Evolutionary conservation across 805 yeast species (phyloP), one percentile per base, ranked within the genome.

Genomic region (Wickerhamomyces bovis): DNA sequence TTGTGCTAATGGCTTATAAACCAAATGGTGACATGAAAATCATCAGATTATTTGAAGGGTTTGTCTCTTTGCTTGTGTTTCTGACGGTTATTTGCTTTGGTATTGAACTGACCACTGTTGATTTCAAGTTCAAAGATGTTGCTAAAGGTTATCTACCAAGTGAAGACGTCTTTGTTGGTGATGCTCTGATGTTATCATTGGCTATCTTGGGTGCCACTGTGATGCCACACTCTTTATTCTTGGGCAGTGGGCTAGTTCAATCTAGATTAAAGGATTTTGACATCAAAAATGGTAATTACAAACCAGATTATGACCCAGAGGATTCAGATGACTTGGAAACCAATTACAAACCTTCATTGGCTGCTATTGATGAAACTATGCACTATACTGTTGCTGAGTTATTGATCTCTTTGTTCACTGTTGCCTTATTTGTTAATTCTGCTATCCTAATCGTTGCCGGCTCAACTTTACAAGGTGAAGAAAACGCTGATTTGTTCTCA

Each of bases 131-230:
- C 10, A 78, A 81, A 49, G 85, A 80, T 25, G 85, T 92, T 2
- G 71, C 86, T 49, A 64, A 71, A 13, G 96, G 96, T 0, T 89
- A 81, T 57, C 54, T 78, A 30, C 86, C 86, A 4, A 71, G 76
- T 6, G 58, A 58, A 41, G 70, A 70, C 0, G 69, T 78, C 62
- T 69, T 80, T 26, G 68, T 75, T 45, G 78, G 76, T 20, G 78
- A 80, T 48, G 97, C 96, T 2, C 66, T 90, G 30, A 88, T 85
- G 57, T 67, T 87, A 43, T 77, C 89, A 52, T 80, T 92, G 55
- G 96, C 96, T 20, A 83, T 90, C 46, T 69, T 90, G 49, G 97
- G 97, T 26, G 95, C 96, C 21, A 89, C 96, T 2, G 92, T 90
- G 22, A 89, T 89, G 97, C 97, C 97, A 8, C 97, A 90, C 61